Evolutionary conservation across 2,329 filamentous ascomycete species (phyloP), one percentile per base, ranked within the genome.

Genomic region (Paracoccidioides brasiliensis): DNA sequence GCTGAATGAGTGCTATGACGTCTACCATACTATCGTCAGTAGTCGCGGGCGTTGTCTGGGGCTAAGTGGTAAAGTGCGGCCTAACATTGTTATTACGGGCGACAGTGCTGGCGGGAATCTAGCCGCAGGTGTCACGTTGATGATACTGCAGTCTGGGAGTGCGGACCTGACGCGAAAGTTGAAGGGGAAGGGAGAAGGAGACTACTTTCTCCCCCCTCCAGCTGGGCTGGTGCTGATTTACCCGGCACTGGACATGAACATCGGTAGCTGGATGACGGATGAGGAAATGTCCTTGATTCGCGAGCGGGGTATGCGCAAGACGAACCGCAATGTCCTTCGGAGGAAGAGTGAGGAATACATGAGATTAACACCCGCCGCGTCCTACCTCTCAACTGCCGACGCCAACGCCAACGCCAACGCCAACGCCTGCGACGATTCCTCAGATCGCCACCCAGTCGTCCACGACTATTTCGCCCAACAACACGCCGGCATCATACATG

Each of bases 231-330:
- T 97, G 0, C 77, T 95, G 51, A 83, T 94, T 57, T 98, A 98
- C 64, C 93, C 93, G 0, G 84, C 85, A 0, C 74, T 98, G 57
- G 93, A 97, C 65, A 90, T 97, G 86, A 96, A 95, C 65, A 97
- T 97, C 61, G 89, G 89, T 41, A 96, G 90, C 69, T 98, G 93
- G 93, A 97, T 98, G 90, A 90, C 88, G 0, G 91, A 97, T 64
- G 91, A 97, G 69, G 90, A 98, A 68, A 95, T 97, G 88, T 83
- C 88, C 0, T 74, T 98, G 58, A 95, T 98, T 60, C 84, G 89
- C 61, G 90, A 95, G 60, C 83, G 89, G 9, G 80, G 83, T 56
- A 83, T 84, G 67, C 80, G 89, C 30, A 84, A 84, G 62, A 89
- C 84, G 1, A 95, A 96, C 65, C 79, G 80, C 56, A 80, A 82